These are phyloP conservation scores for Mycena galericulata DNA, from an alignment of 768 basidiomycete genomes.

Conservation along the genomic window DNA sequence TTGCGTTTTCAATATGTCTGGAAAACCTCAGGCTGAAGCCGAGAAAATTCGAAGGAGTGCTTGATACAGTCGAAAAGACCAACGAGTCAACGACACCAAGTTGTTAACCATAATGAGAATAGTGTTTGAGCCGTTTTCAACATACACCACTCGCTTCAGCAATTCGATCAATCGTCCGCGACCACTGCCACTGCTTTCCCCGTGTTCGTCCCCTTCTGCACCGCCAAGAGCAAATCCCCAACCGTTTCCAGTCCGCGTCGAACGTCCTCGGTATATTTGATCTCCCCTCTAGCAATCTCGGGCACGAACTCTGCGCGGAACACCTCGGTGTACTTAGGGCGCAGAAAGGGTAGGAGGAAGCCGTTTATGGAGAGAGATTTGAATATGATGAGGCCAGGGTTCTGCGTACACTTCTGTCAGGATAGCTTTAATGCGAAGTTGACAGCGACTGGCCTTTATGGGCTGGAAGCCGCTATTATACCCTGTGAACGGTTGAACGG, in stretches of 20 bases:
- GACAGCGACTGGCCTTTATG: constrained; percentile 7
- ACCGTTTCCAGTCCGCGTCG: constrained; percentile 55
- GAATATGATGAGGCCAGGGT: background rate
- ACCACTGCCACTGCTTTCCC: constrained; percentile 38
- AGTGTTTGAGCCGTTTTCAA: no score
- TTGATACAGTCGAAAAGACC: no score
- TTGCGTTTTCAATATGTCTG: no score
- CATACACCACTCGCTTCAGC: no score
- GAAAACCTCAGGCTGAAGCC: no score
- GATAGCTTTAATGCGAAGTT: background rate
- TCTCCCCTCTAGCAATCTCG: constrained; percentile 56
- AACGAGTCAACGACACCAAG: no score
- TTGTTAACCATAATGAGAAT: no score
- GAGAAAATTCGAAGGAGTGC: no score
- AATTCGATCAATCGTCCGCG: constrained; percentile 23
- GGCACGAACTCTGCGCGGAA: constrained; percentile 58
- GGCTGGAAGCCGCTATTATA: constrained; percentile 48
- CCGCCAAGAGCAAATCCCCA: constrained; percentile 47
- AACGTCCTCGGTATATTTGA: constrained; percentile 62
- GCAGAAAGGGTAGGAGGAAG: background rate
- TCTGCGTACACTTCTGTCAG: background rate
- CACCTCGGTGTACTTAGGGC: background rate
- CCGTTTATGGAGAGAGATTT: constrained; percentile 12
- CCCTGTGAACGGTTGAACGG: constrained; percentile 36
- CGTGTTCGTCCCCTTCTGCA: constrained; percentile 45